Conservation (phyloP, 2,329 filamentous ascomycete species). For the Hymenoscyphus salicellus region DNA sequence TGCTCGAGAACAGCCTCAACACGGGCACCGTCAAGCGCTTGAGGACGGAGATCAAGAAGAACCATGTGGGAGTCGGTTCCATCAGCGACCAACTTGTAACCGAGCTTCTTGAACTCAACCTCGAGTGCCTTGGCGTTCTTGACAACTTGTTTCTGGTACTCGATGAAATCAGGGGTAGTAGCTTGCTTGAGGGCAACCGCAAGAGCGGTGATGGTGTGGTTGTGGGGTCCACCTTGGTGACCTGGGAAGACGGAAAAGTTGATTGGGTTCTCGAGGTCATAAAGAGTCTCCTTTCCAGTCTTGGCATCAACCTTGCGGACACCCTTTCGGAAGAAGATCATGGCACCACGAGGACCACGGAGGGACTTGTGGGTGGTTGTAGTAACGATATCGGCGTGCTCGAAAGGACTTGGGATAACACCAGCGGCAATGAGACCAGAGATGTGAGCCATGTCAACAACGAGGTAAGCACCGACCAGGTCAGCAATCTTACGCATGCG, state of each 20-base stretch:
- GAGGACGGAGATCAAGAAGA: slow-evolving; percentile 85
- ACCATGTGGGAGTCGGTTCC: slow-evolving; percentile 99
- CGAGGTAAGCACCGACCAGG: slow-evolving; percentile 86
- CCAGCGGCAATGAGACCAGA: slow-evolving; percentile 90
- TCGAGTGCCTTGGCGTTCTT: slow-evolving; percentile 92
- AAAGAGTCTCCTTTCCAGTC: slow-evolving; percentile 83
- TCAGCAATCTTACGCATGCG: slow-evolving; percentile 96
- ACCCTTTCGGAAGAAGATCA: slow-evolving; percentile 99
- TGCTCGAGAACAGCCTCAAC: slow-evolving; percentile 95
- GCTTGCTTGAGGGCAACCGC: slow-evolving; percentile 95
- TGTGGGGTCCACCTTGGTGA: slow-evolving; percentile 97
- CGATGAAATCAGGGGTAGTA: slow-evolving; percentile 82
- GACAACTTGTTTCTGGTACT: slow-evolving; percentile 89
- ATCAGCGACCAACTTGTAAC: slow-evolving; percentile 91
- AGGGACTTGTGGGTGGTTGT: slow-evolving; percentile 99
- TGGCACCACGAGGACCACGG: slow-evolving; percentile 92
- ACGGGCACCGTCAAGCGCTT: slow-evolving; percentile 85
- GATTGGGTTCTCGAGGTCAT: slow-evolving; percentile 93
- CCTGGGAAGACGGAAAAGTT: slow-evolving; percentile 99
- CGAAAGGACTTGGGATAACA: slow-evolving; percentile 91
- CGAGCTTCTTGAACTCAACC: slow-evolving; percentile 76
- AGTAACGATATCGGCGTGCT: slow-evolving; percentile 90
- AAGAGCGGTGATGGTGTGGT: slow-evolving; percentile 98
- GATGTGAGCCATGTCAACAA: slow-evolving; percentile 98
- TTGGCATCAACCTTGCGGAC: slow-evolving; percentile 87